Evolutionary conservation across 1,284 basidiomycete genomes (phyloP).

Genomic region (Agroathelia rolfsii): DNA sequence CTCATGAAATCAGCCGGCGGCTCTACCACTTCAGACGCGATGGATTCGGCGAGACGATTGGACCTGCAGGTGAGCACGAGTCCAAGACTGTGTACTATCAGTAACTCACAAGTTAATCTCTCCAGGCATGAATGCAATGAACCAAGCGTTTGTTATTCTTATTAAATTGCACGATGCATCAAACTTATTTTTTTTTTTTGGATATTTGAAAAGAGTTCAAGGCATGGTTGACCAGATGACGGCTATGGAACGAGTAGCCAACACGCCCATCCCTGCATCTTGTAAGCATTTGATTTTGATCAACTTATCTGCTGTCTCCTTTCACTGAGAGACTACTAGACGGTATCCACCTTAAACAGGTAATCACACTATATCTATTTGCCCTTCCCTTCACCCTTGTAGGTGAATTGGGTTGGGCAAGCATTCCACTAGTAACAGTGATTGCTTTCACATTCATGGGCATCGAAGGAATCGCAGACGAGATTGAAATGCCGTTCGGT

Average conservation of each 20-base stretch:
- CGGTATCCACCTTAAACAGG: conserved; percentile 88
- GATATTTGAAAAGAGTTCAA: conserved; percentile 41
- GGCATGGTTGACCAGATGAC: conserved; percentile 78
- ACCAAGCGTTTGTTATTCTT: conserved; percentile 35
- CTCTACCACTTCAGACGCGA: conserved; percentile 70
- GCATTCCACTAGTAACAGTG: conserved; percentile 74
- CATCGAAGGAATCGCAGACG: conserved; percentile 86
- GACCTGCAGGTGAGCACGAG: conserved; percentile 56
- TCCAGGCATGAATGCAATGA: conserved; percentile 69
- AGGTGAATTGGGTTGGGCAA: conserved; percentile 69
- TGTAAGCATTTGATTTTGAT: conserved; percentile 34
- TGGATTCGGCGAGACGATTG: conserved; percentile 75
- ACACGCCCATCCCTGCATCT: conserved; percentile 71
- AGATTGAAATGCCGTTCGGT: conserved; percentile 88
- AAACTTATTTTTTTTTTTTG: conserved; percentile 3
- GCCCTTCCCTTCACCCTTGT: conserved; percentile 78
- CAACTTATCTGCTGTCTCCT: background rate
- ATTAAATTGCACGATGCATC: conserved; percentile 10
- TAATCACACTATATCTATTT: conserved; percentile 82
- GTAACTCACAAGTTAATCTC: conserved; percentile 8
- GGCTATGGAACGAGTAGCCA: conserved; percentile 78
- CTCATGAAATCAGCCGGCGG: conserved; percentile 63
- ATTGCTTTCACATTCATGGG: conserved; percentile 88
- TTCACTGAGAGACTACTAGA: conserved; percentile 28
- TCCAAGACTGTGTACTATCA: background rate